Percentiles rank a stretch among this genome's conserved stretches.
phyloP scores from a whole-genome alignment of 2,329 filamentous ascomycete genomes.

The Phaeosphaeria sp. region DNA sequence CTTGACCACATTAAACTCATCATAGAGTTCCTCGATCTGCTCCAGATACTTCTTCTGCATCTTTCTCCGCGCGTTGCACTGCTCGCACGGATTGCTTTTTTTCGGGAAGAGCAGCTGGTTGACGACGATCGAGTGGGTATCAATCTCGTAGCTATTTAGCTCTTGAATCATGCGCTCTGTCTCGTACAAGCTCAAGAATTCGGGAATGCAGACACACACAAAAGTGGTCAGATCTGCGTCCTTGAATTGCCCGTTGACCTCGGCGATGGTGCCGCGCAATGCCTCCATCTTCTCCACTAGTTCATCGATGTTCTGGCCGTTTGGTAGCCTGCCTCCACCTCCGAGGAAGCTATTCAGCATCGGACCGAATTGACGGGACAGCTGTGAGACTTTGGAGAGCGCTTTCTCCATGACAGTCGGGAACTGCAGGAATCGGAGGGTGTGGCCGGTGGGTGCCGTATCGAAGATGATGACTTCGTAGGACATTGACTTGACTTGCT shows the following conservation, averaged over 20 bases:
- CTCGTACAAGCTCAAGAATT: conserved; percentile 96
- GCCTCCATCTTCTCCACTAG: conserved; percentile 95
- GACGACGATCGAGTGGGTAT: conserved; percentile 96
- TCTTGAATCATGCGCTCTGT: conserved; percentile 99
- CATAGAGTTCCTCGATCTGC: conserved; percentile 97
- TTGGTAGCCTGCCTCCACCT: conserved; percentile 76
- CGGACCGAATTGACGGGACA: conserved; percentile 92
- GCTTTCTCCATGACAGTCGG: conserved; percentile 98
- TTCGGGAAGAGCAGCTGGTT: conserved; percentile 97
- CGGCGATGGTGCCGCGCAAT: conserved; percentile 87
- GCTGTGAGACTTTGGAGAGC: conserved; percentile 93
- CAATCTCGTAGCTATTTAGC: conserved; percentile 88
- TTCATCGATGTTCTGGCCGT: conserved; percentile 90
- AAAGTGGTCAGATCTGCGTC: conserved; percentile 95
- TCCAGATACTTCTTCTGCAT: conserved; percentile 99
- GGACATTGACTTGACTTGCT: conserved; percentile 97
- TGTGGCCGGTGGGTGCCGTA: conserved; percentile 96
- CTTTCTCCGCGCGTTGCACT: conserved; percentile 91
- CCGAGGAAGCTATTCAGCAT: conserved; percentile 95
- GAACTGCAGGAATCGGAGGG: conserved; percentile 97
- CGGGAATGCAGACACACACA: conserved; percentile 96
- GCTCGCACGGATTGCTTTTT: conserved; percentile 83
- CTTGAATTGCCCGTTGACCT: conserved; percentile 99
- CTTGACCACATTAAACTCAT: conserved; percentile 98
- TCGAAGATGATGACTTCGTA: conserved; percentile 99